phyloP scores from a whole-genome alignment of 106 monocot species.

The Dendrobium catenatum region DNA sequence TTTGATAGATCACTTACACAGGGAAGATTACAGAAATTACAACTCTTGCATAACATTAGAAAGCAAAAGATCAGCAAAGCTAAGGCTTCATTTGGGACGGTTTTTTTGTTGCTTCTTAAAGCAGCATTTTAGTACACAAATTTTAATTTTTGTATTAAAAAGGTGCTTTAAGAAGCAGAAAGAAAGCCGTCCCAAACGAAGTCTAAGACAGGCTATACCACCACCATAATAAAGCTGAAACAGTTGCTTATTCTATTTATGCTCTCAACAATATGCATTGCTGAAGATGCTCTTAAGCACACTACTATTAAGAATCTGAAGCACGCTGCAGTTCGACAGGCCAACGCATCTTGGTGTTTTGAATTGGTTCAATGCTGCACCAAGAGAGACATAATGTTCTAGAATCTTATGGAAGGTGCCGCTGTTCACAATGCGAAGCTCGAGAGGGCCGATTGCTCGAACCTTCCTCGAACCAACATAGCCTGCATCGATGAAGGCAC shows the following conservation, averaged over 20 bases:
- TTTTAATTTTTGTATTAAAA: too few species aligned
- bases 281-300: conserved; percentile 42
- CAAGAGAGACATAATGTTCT: conserved; percentile 48
- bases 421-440: conserved; percentile 50
- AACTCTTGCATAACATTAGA: neutral
- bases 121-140: too few species aligned
- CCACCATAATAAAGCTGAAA: neutral
- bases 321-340: conserved; percentile 30
- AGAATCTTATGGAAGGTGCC: conserved; percentile 73
- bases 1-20: neutral
- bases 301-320: conserved; percentile 54
- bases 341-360: conserved; percentile 57
- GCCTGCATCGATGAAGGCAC: conserved; percentile 59
- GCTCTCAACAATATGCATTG: conserved; percentile 29
- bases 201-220: neutral
- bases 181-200: too few species aligned
- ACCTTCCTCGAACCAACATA: conserved; percentile 53
- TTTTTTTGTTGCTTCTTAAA: too few species aligned
- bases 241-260: neutral
- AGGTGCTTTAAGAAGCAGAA: too few species aligned
- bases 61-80: neutral
- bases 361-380: conserved; percentile 63
- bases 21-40: neutral
- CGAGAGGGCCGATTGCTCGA: conserved; percentile 55
- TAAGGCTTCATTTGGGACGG: neutral